Base-by-base conservation (phyloP, 805 yeast species). In the Nadsonia fulvescens region DNA sequence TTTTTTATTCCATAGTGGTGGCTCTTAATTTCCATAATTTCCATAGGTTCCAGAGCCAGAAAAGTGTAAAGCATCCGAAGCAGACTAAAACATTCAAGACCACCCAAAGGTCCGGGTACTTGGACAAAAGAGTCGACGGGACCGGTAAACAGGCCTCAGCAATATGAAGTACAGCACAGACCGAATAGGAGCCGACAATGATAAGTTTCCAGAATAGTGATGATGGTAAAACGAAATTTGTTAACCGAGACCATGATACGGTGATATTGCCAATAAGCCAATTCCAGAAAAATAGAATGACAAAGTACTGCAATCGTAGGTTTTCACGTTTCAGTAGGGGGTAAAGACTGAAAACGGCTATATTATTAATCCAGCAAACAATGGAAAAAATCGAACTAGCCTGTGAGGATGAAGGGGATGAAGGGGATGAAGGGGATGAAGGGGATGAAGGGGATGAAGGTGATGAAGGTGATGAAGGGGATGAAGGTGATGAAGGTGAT, bases 101-200 rank as follows among this genome's bases (percentile, higher is more conserved):
- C 0, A 78, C 78, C 83, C 89, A 79, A 4, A 89, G 37, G 46
- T 89, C 95, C 2, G 95, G 94, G 35, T 68, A 73, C 19, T 49
- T 44, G 4, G 28, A 32, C 5, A 41, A 37, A 6, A 38, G 31
- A 2, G 45, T 33, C 1, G 86, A 79, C 91, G 70, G 1, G 34
- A 18, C 23, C 14, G 30, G 38, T 6, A 60, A 31, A 12, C 48
- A 37, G 18, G 47, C 40, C 30, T 82, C 93, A 5, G 65, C 44
- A 1, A 58, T 25, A 36, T 74, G 83, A 15, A 72, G 50, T 0
- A 39, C 45, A 1, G 54, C 41, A 39, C 73, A 63, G 1, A 56
- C 64, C 1, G 63, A 39, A 33, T 70, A 71, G 0, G 78, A 64
- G 0, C 54, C 48, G 11, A 61, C 43, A 14, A 73, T 66, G 2